These are phyloP conservation scores for Peronosclerospora sorghi DNA, from an alignment of 352 stramenopile species.

Conservation along the genomic window DNA sequence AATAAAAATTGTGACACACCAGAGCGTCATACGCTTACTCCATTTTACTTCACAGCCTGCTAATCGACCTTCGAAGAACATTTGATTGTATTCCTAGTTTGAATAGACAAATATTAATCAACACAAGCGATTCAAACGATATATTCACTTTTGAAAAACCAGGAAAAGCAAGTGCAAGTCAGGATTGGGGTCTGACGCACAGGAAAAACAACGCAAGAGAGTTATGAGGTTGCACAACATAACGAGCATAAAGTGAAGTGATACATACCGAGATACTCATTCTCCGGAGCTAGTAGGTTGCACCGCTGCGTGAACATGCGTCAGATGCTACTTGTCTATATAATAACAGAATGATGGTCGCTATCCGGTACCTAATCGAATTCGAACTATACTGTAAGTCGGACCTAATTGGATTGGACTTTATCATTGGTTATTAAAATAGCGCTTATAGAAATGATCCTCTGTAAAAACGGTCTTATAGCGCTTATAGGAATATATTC, in stretches of 20 bases:
- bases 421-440: too few species aligned
- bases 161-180: conserved; percentile 70
- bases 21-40: conserved; percentile 86
- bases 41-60: conserved; percentile 79
- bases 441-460: too few species aligned
- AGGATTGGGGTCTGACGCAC: conserved; percentile 55
- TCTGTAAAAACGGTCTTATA: too few species aligned
- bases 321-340: too few species aligned
- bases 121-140: background rate
- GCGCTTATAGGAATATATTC: too few species aligned
- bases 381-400: too few species aligned
- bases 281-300: conserved; percentile 53
- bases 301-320: conserved; percentile 13
- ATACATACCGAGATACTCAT: conserved; percentile 46
- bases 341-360: too few species aligned
- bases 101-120: background rate
- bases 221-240: background rate
- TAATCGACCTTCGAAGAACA: conserved; percentile 78
- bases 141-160: conserved; percentile 10
- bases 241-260: background rate
- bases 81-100: conserved; percentile 61
- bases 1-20: conserved; percentile 19
- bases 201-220: background rate
- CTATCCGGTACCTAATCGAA: too few species aligned
- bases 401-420: too few species aligned